Conservation (phyloP, 345 rosid species). For the Rhodomyrtus tomentosa region DNA sequence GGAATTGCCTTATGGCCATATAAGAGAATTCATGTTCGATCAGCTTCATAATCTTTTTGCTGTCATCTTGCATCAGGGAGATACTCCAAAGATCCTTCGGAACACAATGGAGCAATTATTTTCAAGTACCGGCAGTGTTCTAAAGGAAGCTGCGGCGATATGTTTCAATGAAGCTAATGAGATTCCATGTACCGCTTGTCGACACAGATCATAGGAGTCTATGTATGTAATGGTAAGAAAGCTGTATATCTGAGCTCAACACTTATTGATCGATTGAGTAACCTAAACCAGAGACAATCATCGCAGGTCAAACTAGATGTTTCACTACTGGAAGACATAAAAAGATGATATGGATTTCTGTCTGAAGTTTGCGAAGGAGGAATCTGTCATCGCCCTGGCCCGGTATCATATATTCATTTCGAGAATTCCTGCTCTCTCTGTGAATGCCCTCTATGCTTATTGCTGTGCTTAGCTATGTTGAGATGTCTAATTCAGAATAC, state of each 20-base stretch:
- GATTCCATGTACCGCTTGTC: slow-evolving; percentile 39
- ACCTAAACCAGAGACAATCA: background rate
- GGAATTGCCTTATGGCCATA: background rate
- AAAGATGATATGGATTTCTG: slow-evolving; percentile 57
- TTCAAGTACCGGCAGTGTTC: slow-evolving; percentile 1
- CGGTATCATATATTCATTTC: slow-evolving; percentile 10
- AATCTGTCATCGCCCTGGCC: slow-evolving; percentile 38
- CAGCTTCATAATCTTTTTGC: background rate
- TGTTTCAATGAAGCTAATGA: slow-evolving; percentile 21
- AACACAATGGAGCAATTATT: slow-evolving; percentile 34
- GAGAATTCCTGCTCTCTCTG: background rate
- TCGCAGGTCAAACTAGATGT: slow-evolving; percentile 32
- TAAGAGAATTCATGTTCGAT: background rate
- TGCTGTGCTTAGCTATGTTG: too few species aligned
- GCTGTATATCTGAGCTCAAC: background rate
- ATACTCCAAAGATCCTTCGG: slow-evolving; percentile 31
- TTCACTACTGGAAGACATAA: slow-evolving; percentile 24
- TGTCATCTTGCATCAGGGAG: slow-evolving; percentile 10
- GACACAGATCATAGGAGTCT: slow-evolving; percentile 34
- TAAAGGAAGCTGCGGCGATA: slow-evolving; percentile 24
- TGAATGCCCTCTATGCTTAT: too few species aligned
- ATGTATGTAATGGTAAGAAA: slow-evolving; percentile 36
- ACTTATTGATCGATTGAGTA: background rate
- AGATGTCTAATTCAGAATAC: too few species aligned
- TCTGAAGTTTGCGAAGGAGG: slow-evolving; percentile 49